Conservation (phyloP, 2,329 filamentous ascomycete species). For the Talaromyces sp. region DNA sequence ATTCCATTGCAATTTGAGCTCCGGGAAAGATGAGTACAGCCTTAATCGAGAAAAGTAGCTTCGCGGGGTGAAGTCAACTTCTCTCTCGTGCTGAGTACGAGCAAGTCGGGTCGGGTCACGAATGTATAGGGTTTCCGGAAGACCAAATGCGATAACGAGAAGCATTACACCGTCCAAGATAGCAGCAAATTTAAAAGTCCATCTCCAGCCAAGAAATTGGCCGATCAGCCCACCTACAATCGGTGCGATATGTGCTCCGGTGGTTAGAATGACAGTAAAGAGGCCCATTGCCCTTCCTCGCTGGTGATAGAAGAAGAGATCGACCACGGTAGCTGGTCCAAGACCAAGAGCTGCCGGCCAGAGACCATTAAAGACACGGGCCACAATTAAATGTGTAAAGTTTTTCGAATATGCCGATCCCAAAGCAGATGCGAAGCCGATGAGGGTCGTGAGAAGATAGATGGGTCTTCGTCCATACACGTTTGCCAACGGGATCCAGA, state of each 20-base stretch:
- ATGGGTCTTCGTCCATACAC: neutral
- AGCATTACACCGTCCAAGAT: neutral
- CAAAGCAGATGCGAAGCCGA: neutral
- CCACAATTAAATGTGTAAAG: conserved; percentile 8
- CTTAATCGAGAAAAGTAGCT: neutral
- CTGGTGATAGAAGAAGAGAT: conserved; percentile 10
- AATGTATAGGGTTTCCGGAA: neutral
- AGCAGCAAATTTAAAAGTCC: neutral
- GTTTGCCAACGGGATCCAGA: neutral
- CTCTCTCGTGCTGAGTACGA: neutral
- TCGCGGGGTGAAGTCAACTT: neutral
- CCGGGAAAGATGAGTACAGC: neutral
- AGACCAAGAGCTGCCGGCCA: conserved; percentile 11
- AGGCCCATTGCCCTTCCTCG: conserved; percentile 9
- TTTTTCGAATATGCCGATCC: conserved; percentile 2
- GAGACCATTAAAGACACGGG: conserved; percentile 9
- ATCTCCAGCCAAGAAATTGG: neutral
- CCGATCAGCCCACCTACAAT: neutral
- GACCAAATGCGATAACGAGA: neutral
- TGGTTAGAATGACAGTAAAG: conserved; percentile 10
- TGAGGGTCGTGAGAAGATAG: neutral
- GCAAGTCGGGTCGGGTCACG: neutral
- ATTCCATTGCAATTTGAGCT: neutral
- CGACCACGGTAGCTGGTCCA: conserved; percentile 5
- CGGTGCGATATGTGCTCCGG: conserved; percentile 7